Conservation (phyloP, 176 grass and related monocot genomes). For the Zizania latifolia region DNA sequence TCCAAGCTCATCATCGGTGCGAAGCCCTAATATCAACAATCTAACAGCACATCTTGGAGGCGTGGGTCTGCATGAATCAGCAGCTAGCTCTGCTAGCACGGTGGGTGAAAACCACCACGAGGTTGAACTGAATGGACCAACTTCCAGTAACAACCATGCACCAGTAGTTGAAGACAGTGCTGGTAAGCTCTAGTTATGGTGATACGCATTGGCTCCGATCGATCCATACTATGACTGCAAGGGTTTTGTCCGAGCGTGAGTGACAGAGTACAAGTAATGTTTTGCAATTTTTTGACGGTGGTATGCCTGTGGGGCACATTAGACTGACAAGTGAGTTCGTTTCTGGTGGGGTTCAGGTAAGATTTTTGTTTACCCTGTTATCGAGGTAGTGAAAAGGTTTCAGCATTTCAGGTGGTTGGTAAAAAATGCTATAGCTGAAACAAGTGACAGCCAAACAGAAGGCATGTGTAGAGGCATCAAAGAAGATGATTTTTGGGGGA, state of each 20-base stretch:
- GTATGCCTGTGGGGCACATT: slow-evolving; percentile 20
- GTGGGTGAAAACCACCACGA: slow-evolving; percentile 12
- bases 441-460: background rate
- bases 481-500: background rate
- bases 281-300: slow-evolving; percentile 30
- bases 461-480: background rate
- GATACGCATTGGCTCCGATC: background rate
- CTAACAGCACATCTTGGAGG: slow-evolving; percentile 32
- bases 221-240: slow-evolving; percentile 37
- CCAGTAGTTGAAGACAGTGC: slow-evolving; percentile 16
- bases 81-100: background rate
- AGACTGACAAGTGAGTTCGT: slow-evolving; percentile 31
- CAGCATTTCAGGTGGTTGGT: slow-evolving; percentile 1
- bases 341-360: slow-evolving; percentile 21
- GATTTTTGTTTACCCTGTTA: slow-evolving; percentile 24
- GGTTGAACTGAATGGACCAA: slow-evolving; percentile 23
- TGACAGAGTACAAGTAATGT: slow-evolving; percentile 24
- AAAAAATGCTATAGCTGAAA: background rate
- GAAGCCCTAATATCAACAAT: slow-evolving; percentile 24
- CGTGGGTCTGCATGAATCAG: slow-evolving; percentile 21
- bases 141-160: slow-evolving; percentile 29
- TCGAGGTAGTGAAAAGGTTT: slow-evolving; percentile 20
- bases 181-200: background rate
- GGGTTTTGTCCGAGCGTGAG: slow-evolving; percentile 37
- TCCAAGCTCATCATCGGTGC: slow-evolving; percentile 12